Conservation (phyloP, 345 rosid genomes). For the Excoecaria agallocha region DNA sequence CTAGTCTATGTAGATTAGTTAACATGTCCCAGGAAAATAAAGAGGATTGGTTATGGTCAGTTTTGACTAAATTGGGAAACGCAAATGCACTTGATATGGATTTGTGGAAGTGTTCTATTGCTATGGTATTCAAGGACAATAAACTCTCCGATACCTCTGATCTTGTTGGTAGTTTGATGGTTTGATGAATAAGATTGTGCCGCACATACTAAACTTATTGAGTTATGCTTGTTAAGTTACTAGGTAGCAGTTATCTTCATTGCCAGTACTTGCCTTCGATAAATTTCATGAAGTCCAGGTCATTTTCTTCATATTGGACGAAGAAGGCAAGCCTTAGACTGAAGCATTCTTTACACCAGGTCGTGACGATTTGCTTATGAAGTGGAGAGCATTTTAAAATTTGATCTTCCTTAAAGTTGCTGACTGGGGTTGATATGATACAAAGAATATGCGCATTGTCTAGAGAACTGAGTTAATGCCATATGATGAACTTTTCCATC, state of each 20-base stretch:
- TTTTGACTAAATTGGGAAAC: slow-evolving; percentile 39
- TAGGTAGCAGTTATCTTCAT: neutral
- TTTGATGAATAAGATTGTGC: slow-evolving; percentile 1
- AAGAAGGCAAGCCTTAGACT: neutral
- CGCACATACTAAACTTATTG: neutral
- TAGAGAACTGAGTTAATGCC: neutral
- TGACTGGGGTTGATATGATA: neutral
- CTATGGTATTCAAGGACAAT: slow-evolving; percentile 29
- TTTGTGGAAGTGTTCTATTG: slow-evolving; percentile 43
- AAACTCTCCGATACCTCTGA: slow-evolving; percentile 1
- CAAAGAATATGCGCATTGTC: neutral
- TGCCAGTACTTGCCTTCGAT: neutral
- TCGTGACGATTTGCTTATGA: no score
- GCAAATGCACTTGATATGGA: slow-evolving; percentile 38
- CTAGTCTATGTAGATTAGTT: slow-evolving; percentile 37
- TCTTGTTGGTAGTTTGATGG: slow-evolving; percentile 37
- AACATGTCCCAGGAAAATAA: slow-evolving; percentile 38
- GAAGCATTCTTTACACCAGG: neutral
- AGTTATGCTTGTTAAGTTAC: neutral
- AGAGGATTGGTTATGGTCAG: slow-evolving; percentile 36
- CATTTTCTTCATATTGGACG: neutral
- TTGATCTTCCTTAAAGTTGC: neutral
- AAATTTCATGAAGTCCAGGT: neutral
- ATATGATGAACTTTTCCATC: neutral
- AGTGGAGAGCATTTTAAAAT: neutral